Evolutionary conservation across 176 grass and related monocot species (phyloP).

Genomic region (Areca catechu): DNA sequence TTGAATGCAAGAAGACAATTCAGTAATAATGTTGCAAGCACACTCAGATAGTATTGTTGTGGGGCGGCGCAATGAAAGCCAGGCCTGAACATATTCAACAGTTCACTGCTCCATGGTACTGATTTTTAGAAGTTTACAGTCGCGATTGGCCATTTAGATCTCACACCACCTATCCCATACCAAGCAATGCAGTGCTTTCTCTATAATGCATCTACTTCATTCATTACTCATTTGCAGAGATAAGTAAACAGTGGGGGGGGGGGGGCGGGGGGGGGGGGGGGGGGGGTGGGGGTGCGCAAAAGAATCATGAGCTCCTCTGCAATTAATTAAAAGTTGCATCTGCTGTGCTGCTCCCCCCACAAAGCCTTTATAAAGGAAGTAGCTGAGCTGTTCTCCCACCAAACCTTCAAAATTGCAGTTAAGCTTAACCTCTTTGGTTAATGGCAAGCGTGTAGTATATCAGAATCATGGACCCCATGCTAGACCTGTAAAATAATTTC

Average conservation of each 20-base stretch:
- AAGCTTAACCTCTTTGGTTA: constrained; percentile 45
- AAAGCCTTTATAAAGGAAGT: too few species aligned
- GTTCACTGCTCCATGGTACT: constrained; percentile 2
- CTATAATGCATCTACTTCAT: constrained; percentile 3
- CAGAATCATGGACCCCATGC: constrained; percentile 72
- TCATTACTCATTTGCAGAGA: constrained; percentile 4
- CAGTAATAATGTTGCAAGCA: too few species aligned
- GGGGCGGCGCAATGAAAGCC: too few species aligned
- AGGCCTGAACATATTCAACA: too few species aligned
- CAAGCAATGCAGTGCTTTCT: background rate
- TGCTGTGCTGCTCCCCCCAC: too few species aligned
- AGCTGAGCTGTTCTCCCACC: too few species aligned
- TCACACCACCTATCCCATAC: background rate
- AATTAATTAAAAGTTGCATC: background rate
- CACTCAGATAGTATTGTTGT: too few species aligned
- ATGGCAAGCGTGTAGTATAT: constrained; percentile 96
- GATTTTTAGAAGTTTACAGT: constrained; percentile 17
- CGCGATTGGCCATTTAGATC: background rate
- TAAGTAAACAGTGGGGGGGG: too few species aligned
- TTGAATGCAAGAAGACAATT: too few species aligned
- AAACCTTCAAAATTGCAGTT: constrained; percentile 10
- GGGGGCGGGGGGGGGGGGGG: too few species aligned
- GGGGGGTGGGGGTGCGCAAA: too few species aligned
- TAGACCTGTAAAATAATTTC: constrained; percentile 36
- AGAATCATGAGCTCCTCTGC: constrained; percentile 16